A percentile compares a stretch with the other conserved stretches of the same genome.
These are phyloP conservation scores for Ochromonas danica DNA, from an alignment of 108 stramenopile genomes.

Conservation along the genomic window DNA sequence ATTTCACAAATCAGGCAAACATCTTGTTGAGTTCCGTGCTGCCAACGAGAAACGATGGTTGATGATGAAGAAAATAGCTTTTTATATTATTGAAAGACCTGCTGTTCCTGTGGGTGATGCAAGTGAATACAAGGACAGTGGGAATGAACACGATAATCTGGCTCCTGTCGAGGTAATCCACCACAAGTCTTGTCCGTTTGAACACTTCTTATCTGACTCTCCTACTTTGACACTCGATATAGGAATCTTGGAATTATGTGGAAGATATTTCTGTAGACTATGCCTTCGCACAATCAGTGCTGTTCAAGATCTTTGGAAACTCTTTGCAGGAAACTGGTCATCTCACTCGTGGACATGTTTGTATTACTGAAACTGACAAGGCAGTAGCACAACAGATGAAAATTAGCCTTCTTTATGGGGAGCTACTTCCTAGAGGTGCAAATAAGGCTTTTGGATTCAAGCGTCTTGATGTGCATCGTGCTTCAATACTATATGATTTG, in stretches of 20 bases:
- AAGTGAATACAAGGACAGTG: conserved; percentile 23
- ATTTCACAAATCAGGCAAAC: conserved; percentile 37
- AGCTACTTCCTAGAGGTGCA: conserved; percentile 54
- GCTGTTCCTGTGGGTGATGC: neutral
- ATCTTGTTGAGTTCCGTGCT: conserved; percentile 42
- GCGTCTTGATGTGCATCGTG: conserved; percentile 40
- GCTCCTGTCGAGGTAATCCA: conserved; percentile 11
- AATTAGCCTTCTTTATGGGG: conserved; percentile 51
- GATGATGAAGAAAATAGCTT: conserved; percentile 46
- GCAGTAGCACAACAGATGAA: conserved; percentile 36
- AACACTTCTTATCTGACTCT: neutral
- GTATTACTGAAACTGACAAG: conserved; percentile 49
- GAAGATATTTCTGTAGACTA: conserved; percentile 52
- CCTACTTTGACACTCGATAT: conserved; percentile 30
- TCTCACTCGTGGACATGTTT: conserved; percentile 52
- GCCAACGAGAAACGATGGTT: conserved; percentile 48
- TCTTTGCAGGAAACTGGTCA: conserved; percentile 52
- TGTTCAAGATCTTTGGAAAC: conserved; percentile 50
- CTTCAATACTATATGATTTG: conserved; percentile 42
- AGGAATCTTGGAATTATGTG: conserved; percentile 47
- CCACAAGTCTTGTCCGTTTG: neutral
- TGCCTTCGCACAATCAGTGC: conserved; percentile 47
- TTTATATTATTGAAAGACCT: conserved; percentile 47
- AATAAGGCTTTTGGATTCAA: conserved; percentile 47
- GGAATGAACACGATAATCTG: neutral